Evolutionary conservation across 495 filamentous ascomycete species (phyloP).

Genomic region (Hypomontagnella submonticulosa): DNA sequence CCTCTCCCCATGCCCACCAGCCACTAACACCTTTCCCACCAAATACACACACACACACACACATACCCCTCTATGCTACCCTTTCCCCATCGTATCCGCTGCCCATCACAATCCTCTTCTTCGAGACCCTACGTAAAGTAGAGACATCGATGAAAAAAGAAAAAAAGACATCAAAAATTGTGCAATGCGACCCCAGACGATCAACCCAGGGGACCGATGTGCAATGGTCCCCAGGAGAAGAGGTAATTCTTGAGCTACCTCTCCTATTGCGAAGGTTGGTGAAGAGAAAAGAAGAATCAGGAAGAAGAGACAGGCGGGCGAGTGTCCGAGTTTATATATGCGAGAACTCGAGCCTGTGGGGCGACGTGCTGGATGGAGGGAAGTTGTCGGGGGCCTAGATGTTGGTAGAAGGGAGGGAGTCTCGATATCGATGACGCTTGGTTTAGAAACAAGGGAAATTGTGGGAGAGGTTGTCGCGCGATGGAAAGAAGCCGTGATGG

Average conservation of each 20-base stretch:
- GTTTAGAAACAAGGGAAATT: neutral
- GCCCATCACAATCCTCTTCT: conserved; percentile 5
- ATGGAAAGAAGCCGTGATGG: neutral
- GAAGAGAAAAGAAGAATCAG: conserved; percentile 6
- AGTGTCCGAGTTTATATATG: conserved; percentile 3
- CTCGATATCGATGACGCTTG: conserved; percentile 1
- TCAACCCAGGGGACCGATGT: conserved; percentile 2
- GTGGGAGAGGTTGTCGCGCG: neutral
- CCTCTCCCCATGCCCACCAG: neutral
- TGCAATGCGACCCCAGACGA: neutral
- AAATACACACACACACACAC: neutral
- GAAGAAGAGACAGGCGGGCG: conserved; percentile 4
- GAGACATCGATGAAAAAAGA: conserved; percentile 7
- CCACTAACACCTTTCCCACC: neutral
- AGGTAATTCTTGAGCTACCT: conserved; percentile 19
- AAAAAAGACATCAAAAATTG: conserved; percentile 7
- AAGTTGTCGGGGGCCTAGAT: neutral
- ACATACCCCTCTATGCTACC: neutral
- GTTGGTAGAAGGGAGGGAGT: neutral
- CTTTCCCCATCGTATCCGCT: too few relatives aligned
- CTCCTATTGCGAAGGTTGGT: neutral
- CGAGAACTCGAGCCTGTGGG: neutral
- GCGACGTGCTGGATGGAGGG: neutral
- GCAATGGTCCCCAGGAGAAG: conserved; percentile 10
- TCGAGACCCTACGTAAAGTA: conserved; percentile 3